These are phyloP conservation scores for Mycosphaerella sp. DNA, from an alignment of 2,329 filamentous ascomycete species.

Conservation along the genomic window DNA sequence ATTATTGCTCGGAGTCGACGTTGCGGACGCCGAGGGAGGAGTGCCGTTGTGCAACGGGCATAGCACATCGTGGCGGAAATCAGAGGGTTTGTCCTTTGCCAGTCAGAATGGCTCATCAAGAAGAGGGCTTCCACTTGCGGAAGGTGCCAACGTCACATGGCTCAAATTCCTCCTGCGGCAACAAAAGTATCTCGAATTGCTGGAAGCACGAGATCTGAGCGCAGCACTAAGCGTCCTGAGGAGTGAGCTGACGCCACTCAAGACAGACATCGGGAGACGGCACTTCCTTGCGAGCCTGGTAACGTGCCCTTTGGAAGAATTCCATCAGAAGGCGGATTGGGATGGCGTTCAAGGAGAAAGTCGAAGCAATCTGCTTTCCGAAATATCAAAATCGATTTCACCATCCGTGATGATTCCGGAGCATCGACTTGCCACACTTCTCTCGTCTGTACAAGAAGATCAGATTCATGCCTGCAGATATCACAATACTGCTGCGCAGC, in stretches of 20 bases:
- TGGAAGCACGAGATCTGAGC: conserved; percentile 68
- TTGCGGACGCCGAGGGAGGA: conserved; percentile 38
- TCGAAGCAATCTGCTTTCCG: conserved; percentile 65
- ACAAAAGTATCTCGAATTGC: conserved; percentile 88
- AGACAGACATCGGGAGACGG: conserved; percentile 68
- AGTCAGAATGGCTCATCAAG: conserved; percentile 24
- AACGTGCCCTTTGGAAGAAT: conserved; percentile 77
- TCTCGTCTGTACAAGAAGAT: conserved; percentile 74
- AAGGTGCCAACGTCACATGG: conserved; percentile 65
- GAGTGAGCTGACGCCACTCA: conserved; percentile 77
- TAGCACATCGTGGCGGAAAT: conserved; percentile 20
- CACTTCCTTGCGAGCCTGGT: conserved; percentile 72
- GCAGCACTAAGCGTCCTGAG: conserved; percentile 76
- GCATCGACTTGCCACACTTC: conserved; percentile 71
- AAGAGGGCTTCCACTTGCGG: conserved; percentile 63
- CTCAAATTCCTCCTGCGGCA: conserved; percentile 87
- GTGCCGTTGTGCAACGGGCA: conserved; percentile 33
- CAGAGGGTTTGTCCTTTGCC: conserved; percentile 22
- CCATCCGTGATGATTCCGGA: conserved; percentile 96
- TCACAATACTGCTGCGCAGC: conserved; percentile 72
- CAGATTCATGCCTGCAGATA: conserved; percentile 82
- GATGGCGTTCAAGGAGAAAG: conserved; percentile 73
- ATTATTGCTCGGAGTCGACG: conserved; percentile 56
- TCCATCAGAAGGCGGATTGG: conserved; percentile 73
- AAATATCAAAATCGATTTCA: conserved; percentile 84